Base-by-base conservation (phyloP, 345 rosid genomes). In the Salix exigua region DNA sequence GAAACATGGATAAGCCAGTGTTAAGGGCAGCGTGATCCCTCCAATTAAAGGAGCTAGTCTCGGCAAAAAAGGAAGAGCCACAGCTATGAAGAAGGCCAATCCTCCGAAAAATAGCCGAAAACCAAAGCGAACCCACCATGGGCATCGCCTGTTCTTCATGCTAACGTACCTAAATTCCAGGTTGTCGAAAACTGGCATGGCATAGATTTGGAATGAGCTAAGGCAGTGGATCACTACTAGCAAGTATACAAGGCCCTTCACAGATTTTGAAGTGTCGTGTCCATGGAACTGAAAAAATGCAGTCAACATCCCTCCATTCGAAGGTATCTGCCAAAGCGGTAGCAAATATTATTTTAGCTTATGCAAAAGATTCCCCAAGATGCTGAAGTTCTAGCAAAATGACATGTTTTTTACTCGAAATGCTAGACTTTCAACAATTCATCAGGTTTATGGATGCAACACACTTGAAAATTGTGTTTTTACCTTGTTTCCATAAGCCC, bases 401-500 rank as follows among this genome's bases (percentile, higher is more conserved):
- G 51, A 46, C 0, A 46, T 46, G 17, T 35, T 0, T 4, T 12
- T 46, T 46, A 46, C 14, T 42, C 46, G 2, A 0, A 0, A 6
- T 42, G 46, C 46, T 42, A 11, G 1, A 42, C 4, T 42, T 42
- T 42, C 44, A 40, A 9, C 44, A 9, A 35, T 10, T 44, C 5
- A 11, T 46, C 51, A 14, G 51, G 51, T 12, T 12, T 46, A 13
- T 14, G 51, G 51, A 46, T 13, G 51, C 51, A 14, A 14, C 6
- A 46, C 6, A 46, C 18, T 46, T 3, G 18, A 46, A 14, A 46
- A 4, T 3, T 12, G 51, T 46, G 51, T 48, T 33, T 19, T 66
- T 78, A 90, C 93, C 81, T 78, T 48, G 73, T 79, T 81, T 58
- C 94, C 94, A 5, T 83, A 84, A 40, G 85, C 90, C 94, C 92